These are phyloP conservation scores for Exophiala xenobiotica DNA, from an alignment of 2,329 filamentous ascomycete species.

Conservation along the genomic window DNA sequence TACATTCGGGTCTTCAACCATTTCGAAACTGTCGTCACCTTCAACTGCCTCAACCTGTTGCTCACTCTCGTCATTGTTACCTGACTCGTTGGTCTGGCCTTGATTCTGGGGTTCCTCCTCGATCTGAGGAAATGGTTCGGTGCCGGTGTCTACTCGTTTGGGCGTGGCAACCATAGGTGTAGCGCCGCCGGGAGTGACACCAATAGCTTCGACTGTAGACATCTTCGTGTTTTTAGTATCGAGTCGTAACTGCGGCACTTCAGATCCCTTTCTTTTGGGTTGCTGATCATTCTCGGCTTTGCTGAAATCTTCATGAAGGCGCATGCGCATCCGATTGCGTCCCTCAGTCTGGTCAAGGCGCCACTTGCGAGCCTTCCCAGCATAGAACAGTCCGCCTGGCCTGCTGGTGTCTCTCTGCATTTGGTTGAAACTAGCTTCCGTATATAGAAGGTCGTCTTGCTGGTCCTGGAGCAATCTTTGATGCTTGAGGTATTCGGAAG, in stretches of 20 bases:
- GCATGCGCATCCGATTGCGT: constrained; percentile 87
- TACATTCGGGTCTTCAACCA: constrained; percentile 89
- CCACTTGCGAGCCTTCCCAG: constrained; percentile 69
- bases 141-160: constrained; percentile 7
- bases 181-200: constrained; percentile 35
- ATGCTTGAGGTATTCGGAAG: constrained; percentile 86
- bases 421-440: constrained; percentile 71
- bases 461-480: constrained; percentile 88
- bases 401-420: constrained; percentile 76
- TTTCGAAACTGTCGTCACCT: constrained; percentile 88
- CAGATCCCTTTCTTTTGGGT: constrained; percentile 73
- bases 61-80: constrained; percentile 30
- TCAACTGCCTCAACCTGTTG: constrained; percentile 41
- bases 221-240: constrained; percentile 45
- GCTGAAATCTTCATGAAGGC: constrained; percentile 70
- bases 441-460: constrained; percentile 80
- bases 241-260: constrained; percentile 47
- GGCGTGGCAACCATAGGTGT: constrained; percentile 21
- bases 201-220: constrained; percentile 44
- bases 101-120: constrained; percentile 30
- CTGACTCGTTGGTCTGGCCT: constrained; percentile 23
- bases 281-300: constrained; percentile 59
- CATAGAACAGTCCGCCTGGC: constrained; percentile 77
- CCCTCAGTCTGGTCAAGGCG: constrained; percentile 94
- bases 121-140: constrained; percentile 32